phyloP scores from a whole-genome alignment of 768 basidiomycete genomes.

The Leucocoprinus sp. region DNA sequence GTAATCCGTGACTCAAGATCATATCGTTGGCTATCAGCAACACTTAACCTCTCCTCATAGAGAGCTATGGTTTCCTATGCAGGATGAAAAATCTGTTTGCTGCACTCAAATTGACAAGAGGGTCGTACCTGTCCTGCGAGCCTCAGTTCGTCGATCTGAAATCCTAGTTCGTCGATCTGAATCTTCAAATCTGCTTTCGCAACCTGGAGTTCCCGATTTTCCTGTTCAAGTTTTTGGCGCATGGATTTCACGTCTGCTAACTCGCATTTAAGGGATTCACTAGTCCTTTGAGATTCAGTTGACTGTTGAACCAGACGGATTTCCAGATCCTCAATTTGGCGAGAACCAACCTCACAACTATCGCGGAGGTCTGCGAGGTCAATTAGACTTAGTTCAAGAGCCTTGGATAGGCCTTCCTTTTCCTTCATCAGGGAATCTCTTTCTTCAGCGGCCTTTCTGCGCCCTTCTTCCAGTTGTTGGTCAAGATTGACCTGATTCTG shows the following conservation, averaged over 20 bases:
- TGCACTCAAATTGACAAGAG: background rate
- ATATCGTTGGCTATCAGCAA: constrained; percentile 62
- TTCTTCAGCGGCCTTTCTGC: background rate
- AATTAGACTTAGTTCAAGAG: constrained; percentile 5
- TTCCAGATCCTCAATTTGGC: constrained; percentile 10
- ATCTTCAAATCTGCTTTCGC: constrained; percentile 55
- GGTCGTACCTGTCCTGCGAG: constrained; percentile 74
- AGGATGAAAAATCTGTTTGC: background rate
- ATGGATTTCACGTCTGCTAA: constrained; percentile 32
- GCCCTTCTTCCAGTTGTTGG: background rate
- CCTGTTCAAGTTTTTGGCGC: constrained; percentile 41
- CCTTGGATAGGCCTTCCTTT: constrained; percentile 6
- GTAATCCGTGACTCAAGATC: constrained; percentile 66
- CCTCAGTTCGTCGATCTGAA: constrained; percentile 77
- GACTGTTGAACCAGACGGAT: background rate
- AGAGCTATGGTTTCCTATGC: constrained; percentile 85
- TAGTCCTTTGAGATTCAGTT: constrained; percentile 1
- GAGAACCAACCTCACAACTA: background rate
- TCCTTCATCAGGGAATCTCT: constrained; percentile 4
- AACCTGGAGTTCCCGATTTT: constrained; percentile 31
- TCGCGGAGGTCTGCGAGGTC: constrained; percentile 4
- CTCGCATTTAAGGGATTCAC: constrained; percentile 24
- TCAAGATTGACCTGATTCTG: constrained; percentile 13
- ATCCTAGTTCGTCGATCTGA: constrained; percentile 53
- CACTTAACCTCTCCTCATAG: constrained; percentile 82